These are phyloP conservation scores for Tausonia pullulans DNA, from an alignment of 1,284 basidiomycete species.

Conservation along the genomic window DNA sequence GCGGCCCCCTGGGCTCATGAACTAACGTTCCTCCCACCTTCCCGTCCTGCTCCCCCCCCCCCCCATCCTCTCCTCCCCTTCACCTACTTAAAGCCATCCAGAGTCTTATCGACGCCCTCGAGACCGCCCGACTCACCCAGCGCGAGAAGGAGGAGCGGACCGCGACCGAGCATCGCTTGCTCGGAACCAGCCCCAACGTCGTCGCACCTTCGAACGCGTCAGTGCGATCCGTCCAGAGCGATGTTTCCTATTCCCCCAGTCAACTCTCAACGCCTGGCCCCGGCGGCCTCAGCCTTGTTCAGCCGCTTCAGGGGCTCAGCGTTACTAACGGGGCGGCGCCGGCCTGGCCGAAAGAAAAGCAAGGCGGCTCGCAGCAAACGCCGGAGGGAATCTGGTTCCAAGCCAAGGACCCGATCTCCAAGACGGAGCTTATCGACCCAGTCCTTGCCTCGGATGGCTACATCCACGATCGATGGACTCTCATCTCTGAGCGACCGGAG, in stretches of 20 bases:
- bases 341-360: constrained; percentile 5
- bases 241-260: not conserved
- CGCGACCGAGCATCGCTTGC: constrained; percentile 1
- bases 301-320: too few relatives aligned
- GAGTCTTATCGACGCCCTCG: constrained; percentile 14
- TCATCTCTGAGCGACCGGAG: constrained; percentile 4
- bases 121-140: constrained; percentile 7
- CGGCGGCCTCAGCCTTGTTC: not conserved
- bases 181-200: not conserved
- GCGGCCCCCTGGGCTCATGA: not conserved
- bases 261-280: not conserved
- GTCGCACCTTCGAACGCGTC: not conserved
- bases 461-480: constrained; percentile 32
- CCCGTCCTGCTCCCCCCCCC: not conserved
- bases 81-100: constrained; percentile 11
- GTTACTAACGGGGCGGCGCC: not conserved
- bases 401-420: constrained; percentile 11
- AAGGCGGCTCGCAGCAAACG: constrained; percentile 3
- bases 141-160: constrained; percentile 9
- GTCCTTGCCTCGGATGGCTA: constrained; percentile 37
- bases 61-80: not conserved
- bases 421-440: constrained; percentile 15
- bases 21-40: not conserved
- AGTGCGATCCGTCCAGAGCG: not conserved
- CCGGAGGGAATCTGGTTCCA: constrained; percentile 10